These are phyloP conservation scores for Aspergillus diversus DNA, from an alignment of 495 filamentous ascomycete species.

Conservation along the genomic window DNA sequence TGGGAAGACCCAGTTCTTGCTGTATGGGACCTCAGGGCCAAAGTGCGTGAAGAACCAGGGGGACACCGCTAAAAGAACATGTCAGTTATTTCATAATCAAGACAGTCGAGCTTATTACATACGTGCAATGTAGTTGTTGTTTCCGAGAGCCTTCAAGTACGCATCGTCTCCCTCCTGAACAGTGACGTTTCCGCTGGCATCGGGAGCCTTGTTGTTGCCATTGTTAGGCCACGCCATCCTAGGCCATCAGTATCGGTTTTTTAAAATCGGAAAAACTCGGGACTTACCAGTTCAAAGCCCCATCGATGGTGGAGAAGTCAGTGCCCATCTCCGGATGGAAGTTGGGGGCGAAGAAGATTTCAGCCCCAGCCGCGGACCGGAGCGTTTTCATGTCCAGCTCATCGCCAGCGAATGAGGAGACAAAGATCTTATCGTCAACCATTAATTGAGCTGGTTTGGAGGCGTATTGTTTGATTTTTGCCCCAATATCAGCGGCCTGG, in stretches of 20 bases:
- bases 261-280: too few species aligned
- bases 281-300: constrained; percentile 55
- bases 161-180: constrained; percentile 50
- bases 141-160: constrained; percentile 50
- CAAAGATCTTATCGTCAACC: constrained; percentile 58
- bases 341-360: constrained; percentile 60
- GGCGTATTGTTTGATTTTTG: constrained; percentile 52
- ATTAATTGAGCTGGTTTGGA: constrained; percentile 53
- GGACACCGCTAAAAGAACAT: constrained; percentile 33
- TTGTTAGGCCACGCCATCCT: constrained; percentile 57
- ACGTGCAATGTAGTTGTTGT: constrained; percentile 58
- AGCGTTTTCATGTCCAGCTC: constrained; percentile 50
- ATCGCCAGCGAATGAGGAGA: constrained; percentile 58
- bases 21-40: constrained; percentile 53
- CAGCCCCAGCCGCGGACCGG: constrained; percentile 44
- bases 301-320: constrained; percentile 45
- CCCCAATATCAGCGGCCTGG: constrained; percentile 46
- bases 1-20: constrained; percentile 64
- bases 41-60: constrained; percentile 51
- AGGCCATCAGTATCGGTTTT: neutral
- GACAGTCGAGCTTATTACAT: constrained; percentile 21
- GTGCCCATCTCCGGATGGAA: constrained; percentile 46
- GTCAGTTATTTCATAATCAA: too few species aligned
- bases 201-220: constrained; percentile 58
- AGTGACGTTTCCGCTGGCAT: constrained; percentile 39